A percentile compares a stretch with the other conserved stretches of the same genome.
Conservation (phyloP, 2,329 filamentous ascomycete species). For the Colletotrichum sp. region DNA sequence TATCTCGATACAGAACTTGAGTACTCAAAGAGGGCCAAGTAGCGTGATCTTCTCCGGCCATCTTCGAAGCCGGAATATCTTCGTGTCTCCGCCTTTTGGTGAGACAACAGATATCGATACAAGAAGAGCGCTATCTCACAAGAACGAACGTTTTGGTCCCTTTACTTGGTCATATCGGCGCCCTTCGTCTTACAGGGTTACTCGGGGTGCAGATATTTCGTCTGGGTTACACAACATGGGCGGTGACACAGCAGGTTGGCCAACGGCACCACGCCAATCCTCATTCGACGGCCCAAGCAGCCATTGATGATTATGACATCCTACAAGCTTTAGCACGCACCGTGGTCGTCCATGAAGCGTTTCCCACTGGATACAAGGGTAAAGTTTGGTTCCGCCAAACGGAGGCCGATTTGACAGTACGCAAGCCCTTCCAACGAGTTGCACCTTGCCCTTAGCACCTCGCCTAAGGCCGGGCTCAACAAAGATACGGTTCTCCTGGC, state of each 20-base stretch:
- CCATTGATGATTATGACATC: not conserved
- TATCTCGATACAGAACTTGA: not conserved
- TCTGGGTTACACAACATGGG: constrained; percentile 3
- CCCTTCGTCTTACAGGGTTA: not conserved
- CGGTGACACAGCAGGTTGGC: not conserved
- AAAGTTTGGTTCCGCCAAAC: constrained; percentile 2
- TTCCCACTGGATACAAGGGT: not conserved
- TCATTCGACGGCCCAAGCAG: not conserved
- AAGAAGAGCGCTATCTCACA: not conserved
- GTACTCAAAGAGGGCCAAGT: not conserved
- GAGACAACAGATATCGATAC: not conserved
- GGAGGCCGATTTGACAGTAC: not conserved
- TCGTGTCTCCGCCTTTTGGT: not conserved
- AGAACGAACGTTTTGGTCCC: not conserved
- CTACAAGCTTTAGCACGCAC: constrained; percentile 2
- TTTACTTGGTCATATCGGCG: not conserved
- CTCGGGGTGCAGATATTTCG: not conserved
- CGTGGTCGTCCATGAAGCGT: not conserved
- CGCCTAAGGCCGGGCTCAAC: not conserved
- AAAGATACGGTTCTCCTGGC: not conserved
- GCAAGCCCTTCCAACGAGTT: not conserved
- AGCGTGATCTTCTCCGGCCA: not conserved
- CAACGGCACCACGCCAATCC: not conserved
- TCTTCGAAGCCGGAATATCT: not conserved
- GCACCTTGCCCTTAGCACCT: not conserved